These are phyloP conservation scores for Penicillium paxilli DNA, from an alignment of 495 filamentous ascomycete species.

Conservation along the genomic window DNA sequence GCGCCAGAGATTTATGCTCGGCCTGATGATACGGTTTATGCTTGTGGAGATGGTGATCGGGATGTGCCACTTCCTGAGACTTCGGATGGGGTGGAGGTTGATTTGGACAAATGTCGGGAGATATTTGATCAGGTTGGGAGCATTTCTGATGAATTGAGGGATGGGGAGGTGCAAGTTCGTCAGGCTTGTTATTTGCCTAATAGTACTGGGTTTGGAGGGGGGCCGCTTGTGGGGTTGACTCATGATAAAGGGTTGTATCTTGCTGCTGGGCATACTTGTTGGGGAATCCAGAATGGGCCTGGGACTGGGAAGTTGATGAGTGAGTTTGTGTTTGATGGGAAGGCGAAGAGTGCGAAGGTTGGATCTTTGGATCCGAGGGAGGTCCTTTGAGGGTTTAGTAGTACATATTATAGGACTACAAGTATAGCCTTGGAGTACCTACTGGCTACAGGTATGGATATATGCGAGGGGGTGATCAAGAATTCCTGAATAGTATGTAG, in stretches of 20 bases:
- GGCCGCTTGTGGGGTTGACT: constrained; percentile 78
- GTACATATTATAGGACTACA: no score
- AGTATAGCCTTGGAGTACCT: no score
- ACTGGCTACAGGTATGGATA: no score
- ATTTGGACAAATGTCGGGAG: constrained; percentile 79
- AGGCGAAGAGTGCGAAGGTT: constrained; percentile 73
- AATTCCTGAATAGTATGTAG: no score
- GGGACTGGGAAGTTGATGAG: constrained; percentile 88
- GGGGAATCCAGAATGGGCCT: constrained; percentile 96
- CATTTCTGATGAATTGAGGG: constrained; percentile 72
- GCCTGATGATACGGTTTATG: constrained; percentile 86
- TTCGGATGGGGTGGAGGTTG: constrained; percentile 75
- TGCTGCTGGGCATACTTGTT: constrained; percentile 92
- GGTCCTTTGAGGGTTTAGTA: constrained; percentile 33
- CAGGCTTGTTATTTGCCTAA: constrained; percentile 96
- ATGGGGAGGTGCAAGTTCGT: constrained; percentile 74
- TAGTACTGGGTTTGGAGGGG: constrained; percentile 61
- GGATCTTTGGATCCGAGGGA: constrained; percentile 67
- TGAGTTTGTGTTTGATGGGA: constrained; percentile 81
- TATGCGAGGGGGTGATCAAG: no score
- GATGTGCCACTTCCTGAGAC: constrained; percentile 72
- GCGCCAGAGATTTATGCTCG: constrained; percentile 93
- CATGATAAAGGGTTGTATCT: constrained; percentile 75
- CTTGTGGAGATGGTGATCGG: constrained; percentile 87
- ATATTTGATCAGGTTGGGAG: constrained; percentile 77